Conservation (phyloP, 2,329 filamentous ascomycete species). For the Sordariomycetes sp. region DNA sequence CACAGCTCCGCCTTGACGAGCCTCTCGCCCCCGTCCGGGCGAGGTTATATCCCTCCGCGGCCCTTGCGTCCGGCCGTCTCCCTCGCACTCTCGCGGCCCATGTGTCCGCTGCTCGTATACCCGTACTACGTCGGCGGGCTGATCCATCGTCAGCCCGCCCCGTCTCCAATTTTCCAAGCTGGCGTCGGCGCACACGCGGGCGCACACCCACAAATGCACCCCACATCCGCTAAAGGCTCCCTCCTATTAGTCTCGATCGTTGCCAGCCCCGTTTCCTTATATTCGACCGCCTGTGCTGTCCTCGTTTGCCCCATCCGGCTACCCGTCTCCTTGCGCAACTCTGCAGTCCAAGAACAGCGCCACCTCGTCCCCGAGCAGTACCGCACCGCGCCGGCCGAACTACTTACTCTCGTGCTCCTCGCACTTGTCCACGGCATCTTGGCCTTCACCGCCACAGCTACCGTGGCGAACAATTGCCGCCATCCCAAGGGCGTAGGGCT, state of each 20-base stretch:
- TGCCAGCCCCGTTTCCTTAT: background rate
- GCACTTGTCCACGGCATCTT: too few species aligned
- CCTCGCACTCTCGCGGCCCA: background rate
- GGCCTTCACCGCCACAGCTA: too few species aligned
- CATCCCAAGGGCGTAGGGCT: too few species aligned
- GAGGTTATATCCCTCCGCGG: too few species aligned
- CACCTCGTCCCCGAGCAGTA: background rate
- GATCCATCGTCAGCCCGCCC: background rate
- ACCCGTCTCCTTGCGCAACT: background rate
- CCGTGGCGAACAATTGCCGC: too few species aligned
- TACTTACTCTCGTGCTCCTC: background rate
- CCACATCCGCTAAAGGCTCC: background rate
- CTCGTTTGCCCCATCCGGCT: background rate
- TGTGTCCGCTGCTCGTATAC: background rate
- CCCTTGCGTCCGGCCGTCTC: background rate
- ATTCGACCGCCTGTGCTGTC: background rate
- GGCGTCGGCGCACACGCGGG: background rate
- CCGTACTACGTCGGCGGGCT: background rate
- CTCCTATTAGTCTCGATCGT: background rate
- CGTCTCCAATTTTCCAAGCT: background rate
- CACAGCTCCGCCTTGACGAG: too few species aligned
- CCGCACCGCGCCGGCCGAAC: background rate
- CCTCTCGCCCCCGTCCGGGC: too few species aligned
- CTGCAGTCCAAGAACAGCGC: background rate
- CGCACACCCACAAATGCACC: background rate